phyloP scores from a whole-genome alignment of 441 rosid species.

The Syzygium malaccense region DNA sequence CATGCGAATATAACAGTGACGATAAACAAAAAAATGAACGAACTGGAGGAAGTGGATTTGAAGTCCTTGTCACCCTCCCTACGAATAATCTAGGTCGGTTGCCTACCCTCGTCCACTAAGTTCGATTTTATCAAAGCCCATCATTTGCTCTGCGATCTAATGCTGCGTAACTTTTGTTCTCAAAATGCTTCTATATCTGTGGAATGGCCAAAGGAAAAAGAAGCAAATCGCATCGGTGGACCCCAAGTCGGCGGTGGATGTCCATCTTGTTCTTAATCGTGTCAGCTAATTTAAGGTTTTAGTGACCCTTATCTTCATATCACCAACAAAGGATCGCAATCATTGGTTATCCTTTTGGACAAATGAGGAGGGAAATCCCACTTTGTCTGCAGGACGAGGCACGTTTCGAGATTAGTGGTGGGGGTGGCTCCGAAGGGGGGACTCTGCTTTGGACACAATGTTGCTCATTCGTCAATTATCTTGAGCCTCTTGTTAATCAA shows the following conservation, averaged over 20 bases:
- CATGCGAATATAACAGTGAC: fast-evolving
- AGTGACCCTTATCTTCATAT: neutral
- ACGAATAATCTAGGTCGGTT: neutral
- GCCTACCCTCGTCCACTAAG: neutral
- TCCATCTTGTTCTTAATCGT: neutral
- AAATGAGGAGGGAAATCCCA: neutral
- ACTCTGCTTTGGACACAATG: neutral
- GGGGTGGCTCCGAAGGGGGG: neutral
- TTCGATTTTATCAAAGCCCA: neutral
- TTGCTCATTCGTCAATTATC: neutral
- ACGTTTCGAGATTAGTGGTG: neutral
- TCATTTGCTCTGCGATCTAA: neutral
- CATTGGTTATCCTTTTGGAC: neutral
- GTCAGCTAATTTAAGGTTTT: neutral
- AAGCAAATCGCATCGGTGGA: neutral
- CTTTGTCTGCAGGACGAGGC: neutral
- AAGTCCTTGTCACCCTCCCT: neutral
- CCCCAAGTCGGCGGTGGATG: neutral
- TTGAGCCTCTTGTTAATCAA: neutral
- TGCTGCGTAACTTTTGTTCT: neutral
- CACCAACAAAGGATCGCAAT: neutral
- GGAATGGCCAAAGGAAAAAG: neutral
- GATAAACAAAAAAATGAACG: neutral
- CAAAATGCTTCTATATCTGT: neutral
- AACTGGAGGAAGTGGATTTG: neutral